Evolutionary conservation across 495 filamentous ascomycete species (phyloP).

Genomic region (Podospora australis): DNA sequence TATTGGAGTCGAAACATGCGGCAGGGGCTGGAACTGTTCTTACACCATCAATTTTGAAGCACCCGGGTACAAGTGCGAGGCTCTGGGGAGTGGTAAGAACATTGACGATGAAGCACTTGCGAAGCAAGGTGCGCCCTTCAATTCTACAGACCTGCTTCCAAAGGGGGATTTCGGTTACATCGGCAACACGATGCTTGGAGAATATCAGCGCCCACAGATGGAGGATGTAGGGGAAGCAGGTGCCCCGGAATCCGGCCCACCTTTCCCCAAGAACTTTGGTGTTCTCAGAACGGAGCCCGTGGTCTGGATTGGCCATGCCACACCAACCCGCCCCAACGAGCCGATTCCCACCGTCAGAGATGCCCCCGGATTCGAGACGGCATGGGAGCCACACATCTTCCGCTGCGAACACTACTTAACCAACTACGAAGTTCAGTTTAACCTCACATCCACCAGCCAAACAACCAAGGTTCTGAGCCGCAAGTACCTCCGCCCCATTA

Average conservation of each 20-base stretch:
- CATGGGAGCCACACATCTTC: slow-evolving; percentile 15
- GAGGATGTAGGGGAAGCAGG: slow-evolving; percentile 6
- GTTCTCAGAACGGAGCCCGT: slow-evolving; percentile 23
- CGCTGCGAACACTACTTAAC: slow-evolving; percentile 24
- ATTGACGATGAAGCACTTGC: slow-evolving; percentile 13
- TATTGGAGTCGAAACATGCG: slow-evolving; percentile 21
- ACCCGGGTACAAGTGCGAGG: slow-evolving; percentile 24
- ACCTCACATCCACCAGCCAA: slow-evolving; percentile 20
- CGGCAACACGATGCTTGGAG: slow-evolving; percentile 14
- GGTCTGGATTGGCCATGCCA: slow-evolving; percentile 20
- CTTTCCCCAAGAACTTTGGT: slow-evolving; percentile 21
- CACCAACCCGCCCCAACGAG: neutral
- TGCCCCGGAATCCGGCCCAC: neutral
- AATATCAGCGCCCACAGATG: slow-evolving; percentile 18
- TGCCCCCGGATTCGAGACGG: slow-evolving; percentile 8
- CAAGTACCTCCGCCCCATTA: slow-evolving; percentile 13
- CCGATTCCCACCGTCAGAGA: slow-evolving; percentile 1
- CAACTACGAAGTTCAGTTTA: slow-evolving; percentile 24
- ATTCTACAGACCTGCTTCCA: slow-evolving; percentile 15
- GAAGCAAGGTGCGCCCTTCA: slow-evolving; percentile 15
- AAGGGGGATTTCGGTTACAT: slow-evolving; percentile 20
- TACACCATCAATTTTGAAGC: slow-evolving; percentile 21
- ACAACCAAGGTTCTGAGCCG: slow-evolving; percentile 12
- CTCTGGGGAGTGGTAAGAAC: slow-evolving; percentile 11
- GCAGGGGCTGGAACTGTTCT: slow-evolving; percentile 27